Conservation (phyloP, 2,329 filamentous ascomycete genomes). For the Microdochium paspali region DNA sequence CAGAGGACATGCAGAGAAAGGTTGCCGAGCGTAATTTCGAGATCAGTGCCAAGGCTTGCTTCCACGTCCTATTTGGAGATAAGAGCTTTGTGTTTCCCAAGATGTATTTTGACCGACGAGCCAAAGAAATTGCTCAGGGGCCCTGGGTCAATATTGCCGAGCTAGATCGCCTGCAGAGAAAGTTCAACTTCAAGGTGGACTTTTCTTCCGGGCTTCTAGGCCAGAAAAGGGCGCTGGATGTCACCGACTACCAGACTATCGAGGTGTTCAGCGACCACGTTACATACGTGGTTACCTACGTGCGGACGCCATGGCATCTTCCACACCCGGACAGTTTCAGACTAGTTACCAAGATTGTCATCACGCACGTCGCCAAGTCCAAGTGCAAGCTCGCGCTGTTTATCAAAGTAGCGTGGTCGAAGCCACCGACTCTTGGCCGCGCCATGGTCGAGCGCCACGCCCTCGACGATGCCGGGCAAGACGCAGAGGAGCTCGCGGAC, state of each 20-base stretch:
- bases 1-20: constrained; percentile 67
- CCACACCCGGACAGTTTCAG: constrained; percentile 73
- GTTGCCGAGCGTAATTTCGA: constrained; percentile 77
- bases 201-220: constrained; percentile 57
- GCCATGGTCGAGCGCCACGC: constrained; percentile 60
- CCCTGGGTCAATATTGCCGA: constrained; percentile 72
- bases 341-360: constrained; percentile 81
- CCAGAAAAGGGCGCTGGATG: constrained; percentile 47
- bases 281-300: constrained; percentile 55
- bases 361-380: constrained; percentile 86
- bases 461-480: constrained; percentile 62
- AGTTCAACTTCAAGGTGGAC: constrained; percentile 73
- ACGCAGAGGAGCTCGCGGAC: constrained; percentile 67
- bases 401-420: constrained; percentile 79
- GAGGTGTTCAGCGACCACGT: constrained; percentile 72
- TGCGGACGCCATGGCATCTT: constrained; percentile 69
- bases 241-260: constrained; percentile 78
- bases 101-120: constrained; percentile 74
- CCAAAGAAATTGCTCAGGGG: constrained; percentile 72
- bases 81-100: constrained; percentile 91
- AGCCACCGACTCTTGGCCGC: constrained; percentile 51
- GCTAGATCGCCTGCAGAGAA: constrained; percentile 51
- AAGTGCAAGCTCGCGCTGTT: constrained; percentile 87
- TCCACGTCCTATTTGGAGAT: constrained; percentile 94
- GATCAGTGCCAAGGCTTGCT: constrained; percentile 86